phyloP scores from a whole-genome alignment of 345 rosid species.

The Lepidium didymum region DNA sequence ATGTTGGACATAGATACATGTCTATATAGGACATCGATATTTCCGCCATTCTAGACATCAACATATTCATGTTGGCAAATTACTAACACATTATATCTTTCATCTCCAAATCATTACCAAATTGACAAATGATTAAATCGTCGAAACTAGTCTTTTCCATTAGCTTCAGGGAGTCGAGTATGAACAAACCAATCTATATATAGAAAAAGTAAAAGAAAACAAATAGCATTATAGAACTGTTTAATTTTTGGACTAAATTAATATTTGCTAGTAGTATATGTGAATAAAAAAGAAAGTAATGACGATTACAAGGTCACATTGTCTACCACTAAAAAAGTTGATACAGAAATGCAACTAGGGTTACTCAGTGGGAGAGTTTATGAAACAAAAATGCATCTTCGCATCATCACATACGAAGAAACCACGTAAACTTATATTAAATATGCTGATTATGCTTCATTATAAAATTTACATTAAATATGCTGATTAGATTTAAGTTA shows the following conservation, averaged over 20 bases:
- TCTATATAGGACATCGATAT: too few relatives aligned
- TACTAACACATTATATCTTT: too few relatives aligned
- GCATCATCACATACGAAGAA: neutral
- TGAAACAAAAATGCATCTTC: neutral
- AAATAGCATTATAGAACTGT: too few relatives aligned
- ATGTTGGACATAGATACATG: too few relatives aligned
- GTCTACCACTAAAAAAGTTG: slow-evolving; percentile 12
- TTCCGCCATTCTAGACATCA: too few relatives aligned
- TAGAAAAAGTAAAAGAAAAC: too few relatives aligned
- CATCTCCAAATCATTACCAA: neutral
- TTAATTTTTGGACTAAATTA: too few relatives aligned
- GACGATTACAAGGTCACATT: neutral
- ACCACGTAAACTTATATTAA: neutral
- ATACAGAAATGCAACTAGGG: slow-evolving; percentile 1
- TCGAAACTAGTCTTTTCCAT: neutral
- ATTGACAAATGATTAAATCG: neutral
- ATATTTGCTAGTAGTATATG: too few relatives aligned
- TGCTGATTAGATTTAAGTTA: too few relatives aligned
- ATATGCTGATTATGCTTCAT: neutral
- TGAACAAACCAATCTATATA: neutral
- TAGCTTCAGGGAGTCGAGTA: neutral
- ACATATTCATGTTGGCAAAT: too few relatives aligned
- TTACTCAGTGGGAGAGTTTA: neutral
- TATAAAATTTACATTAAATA: too few relatives aligned
- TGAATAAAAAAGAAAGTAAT: neutral